phyloP scores from a whole-genome alignment of 805 yeast species.

The Pichia thaimueangensis region DNA sequence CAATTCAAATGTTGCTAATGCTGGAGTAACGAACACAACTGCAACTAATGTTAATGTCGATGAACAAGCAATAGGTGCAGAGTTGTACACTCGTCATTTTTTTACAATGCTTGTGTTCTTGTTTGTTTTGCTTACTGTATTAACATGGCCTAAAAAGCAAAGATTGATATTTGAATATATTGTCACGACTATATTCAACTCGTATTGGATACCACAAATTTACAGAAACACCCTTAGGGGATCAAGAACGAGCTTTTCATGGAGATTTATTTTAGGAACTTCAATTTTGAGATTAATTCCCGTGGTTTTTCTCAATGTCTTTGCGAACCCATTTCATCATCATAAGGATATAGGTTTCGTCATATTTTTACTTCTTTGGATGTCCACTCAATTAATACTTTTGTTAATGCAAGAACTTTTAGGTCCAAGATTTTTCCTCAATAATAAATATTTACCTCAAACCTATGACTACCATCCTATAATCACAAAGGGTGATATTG shows the following conservation, averaged over 20 bases:
- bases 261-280: slow-evolving; percentile 72
- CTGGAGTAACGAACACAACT: slow-evolving; percentile 8
- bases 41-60: slow-evolving; percentile 24
- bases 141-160: slow-evolving; percentile 55
- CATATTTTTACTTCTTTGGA: slow-evolving; percentile 44
- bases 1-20: slow-evolving; percentile 16
- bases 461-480: slow-evolving; percentile 80
- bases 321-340: slow-evolving; percentile 63
- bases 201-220: slow-evolving; percentile 87
- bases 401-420: slow-evolving; percentile 57
- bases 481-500: slow-evolving; percentile 52
- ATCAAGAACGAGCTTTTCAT: slow-evolving; percentile 55
- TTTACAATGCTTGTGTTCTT: slow-evolving; percentile 48
- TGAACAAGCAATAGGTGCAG: slow-evolving; percentile 51
- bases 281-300: slow-evolving; percentile 61
- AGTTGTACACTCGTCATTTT: slow-evolving; percentile 52
- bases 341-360: slow-evolving; percentile 52
- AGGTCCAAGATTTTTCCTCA: slow-evolving; percentile 82
- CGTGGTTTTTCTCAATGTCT: slow-evolving; percentile 43
- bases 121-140: slow-evolving; percentile 49
- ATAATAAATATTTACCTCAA: slow-evolving; percentile 66
- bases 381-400: slow-evolving; percentile 49
- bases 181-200: slow-evolving; percentile 46
- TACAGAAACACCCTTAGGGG: slow-evolving; percentile 71
- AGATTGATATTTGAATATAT: slow-evolving; percentile 54